Evolutionary conservation across 192 early-diverging fungal species (phyloP).

Genomic region (Coemansia sp.): DNA sequence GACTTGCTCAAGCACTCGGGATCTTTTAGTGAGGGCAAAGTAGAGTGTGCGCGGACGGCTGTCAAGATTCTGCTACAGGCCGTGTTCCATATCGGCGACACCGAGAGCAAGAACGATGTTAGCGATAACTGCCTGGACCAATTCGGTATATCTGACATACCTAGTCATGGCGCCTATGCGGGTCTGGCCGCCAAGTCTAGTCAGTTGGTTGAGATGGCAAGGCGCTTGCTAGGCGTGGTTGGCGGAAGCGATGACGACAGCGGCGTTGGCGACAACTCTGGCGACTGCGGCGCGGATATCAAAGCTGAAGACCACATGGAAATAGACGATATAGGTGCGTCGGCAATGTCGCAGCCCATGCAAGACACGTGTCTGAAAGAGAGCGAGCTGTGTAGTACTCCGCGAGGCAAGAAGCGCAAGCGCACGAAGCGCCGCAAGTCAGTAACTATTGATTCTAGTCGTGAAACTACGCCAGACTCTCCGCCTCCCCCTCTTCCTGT

Average conservation of each 20-base stretch:
- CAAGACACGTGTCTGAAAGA: not conserved
- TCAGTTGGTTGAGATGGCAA: not conserved
- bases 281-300: not conserved
- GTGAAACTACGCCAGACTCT: conserved; percentile 1
- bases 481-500: not conserved
- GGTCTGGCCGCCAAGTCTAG: not conserved
- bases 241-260: not conserved
- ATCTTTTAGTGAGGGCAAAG: not conserved
- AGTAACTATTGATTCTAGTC: not conserved
- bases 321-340: not conserved
- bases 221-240: not conserved
- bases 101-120: not conserved
- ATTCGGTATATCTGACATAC: not conserved
- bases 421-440: conserved; percentile 4
- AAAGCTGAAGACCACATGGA: not conserved
- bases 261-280: not conserved
- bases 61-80: not conserved
- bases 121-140: not conserved
- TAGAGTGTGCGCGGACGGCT: not conserved
- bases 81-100: not conserved
- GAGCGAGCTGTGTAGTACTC: not conserved
- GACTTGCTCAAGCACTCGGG: not conserved
- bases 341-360: not conserved
- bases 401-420: conserved; percentile 23
- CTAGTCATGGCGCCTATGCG: not conserved